A percentile compares a stretch with the other conserved stretches of the same genome.
Conservation (phyloP, 257 asterid species). For the Plantago ovata region DNA sequence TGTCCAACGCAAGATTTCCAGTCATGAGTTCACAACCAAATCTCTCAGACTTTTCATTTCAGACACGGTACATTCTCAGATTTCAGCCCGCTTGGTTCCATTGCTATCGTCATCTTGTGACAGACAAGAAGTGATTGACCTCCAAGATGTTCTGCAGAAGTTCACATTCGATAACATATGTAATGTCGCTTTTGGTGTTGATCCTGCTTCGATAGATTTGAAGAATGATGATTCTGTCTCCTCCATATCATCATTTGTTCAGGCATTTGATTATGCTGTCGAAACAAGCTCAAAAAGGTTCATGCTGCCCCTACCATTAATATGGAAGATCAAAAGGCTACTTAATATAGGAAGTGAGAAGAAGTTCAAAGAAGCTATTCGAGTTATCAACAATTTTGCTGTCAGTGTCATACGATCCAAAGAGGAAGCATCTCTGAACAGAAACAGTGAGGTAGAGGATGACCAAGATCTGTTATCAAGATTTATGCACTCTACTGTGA, state of each 20-base stretch:
- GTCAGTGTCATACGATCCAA: conserved; percentile 24
- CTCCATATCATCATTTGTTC: conserved; percentile 16
- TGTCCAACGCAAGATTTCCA: conserved; percentile 34
- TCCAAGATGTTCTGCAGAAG: conserved; percentile 30
- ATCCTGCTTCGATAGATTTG: conserved; percentile 21
- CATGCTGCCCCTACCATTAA: conserved; percentile 26
- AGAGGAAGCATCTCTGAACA: conserved; percentile 15
- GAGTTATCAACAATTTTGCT: conserved; percentile 27
- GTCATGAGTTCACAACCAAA: conserved; percentile 35
- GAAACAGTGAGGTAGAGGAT: conserved; percentile 3
- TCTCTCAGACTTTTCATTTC: conserved; percentile 32
- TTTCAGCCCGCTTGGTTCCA: conserved; percentile 26
- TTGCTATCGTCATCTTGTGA: conserved; percentile 20
- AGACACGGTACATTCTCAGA: conserved; percentile 27
- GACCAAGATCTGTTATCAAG: conserved; percentile 33
- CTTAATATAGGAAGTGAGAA: conserved; percentile 36
- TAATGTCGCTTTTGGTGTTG: conserved; percentile 18
- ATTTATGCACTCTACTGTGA: conserved; percentile 15
- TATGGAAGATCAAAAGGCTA: conserved; percentile 40
- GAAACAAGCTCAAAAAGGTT: conserved; percentile 29
- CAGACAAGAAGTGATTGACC: conserved; percentile 20
- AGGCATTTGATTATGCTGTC: conserved; percentile 38
- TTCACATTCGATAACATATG: conserved; percentile 36
- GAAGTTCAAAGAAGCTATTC: conserved; percentile 24
- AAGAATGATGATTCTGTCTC: conserved; percentile 5